Base-by-base conservation (phyloP, 768 basidiomycete species). In the Boletus pseudo-olivaceus region DNA sequence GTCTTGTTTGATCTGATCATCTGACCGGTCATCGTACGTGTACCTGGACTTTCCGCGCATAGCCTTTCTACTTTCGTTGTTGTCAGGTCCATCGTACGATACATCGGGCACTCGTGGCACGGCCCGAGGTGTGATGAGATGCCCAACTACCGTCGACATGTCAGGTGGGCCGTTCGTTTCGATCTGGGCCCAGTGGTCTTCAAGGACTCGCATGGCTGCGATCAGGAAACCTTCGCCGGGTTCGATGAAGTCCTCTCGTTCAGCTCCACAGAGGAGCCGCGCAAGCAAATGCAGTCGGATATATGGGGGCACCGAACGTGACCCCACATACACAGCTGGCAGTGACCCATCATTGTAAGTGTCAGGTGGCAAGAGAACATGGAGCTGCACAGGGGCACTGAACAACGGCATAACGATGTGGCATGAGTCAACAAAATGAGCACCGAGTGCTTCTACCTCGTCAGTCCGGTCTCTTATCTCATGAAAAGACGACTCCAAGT, bases 231-330 rank as follows among this genome's bases (percentile, higher is more conserved):
- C 85, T 64, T 89, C 85, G 0, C 82, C 87, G 1, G 76, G 67
- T 53, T 85, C 81, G n/a, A 84, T 66, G 38, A 90, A 81, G 20
- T 78, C 75, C 3, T 75, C 76, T 7, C 70, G 70, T 48, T 80
- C 72, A 68, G 88, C 78, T 10, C 77, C 80, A 6, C 67, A 49
- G n/a, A 93, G 74, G 19, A 93, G 73, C 26, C 74, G 73, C 5
- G 84, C 79, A 33, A 91, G 77, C n/a, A 97, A 78, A 64, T 95
- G 85, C 5, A 96, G 79, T 20, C 91, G 84, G 51, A 95, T 75
- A 68, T 96, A 96, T 1, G 91, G 80, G 0, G 94, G 82, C 5
- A 87, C 75, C 1, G 81, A 78, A 1, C 73, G 64, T 1, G 90
- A 92, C 1, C 85, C 79, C 49, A 96, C 66, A 66, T 87, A 96